phyloP scores from a whole-genome alignment of 306 rosid species.

The Crotalaria pallida region DNA sequence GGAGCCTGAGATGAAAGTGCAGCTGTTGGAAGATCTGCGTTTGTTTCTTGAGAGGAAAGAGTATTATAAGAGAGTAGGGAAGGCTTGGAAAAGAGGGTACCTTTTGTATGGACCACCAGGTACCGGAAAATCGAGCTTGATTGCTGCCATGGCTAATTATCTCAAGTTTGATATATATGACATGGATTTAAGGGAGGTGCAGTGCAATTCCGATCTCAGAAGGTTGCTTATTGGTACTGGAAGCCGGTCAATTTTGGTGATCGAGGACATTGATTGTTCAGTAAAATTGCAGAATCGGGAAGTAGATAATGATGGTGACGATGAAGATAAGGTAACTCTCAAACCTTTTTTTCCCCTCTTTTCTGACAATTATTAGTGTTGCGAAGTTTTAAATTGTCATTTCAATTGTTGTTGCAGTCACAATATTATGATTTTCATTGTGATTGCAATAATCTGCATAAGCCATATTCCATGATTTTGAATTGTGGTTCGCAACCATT shows the following conservation, averaged over 20 bases:
- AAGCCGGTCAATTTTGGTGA: conserved; percentile 46
- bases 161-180: conserved; percentile 49
- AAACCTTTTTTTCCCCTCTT: neutral
- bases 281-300: conserved; percentile 42
- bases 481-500: too few species aligned
- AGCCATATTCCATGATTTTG: too few species aligned
- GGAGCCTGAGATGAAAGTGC: conserved; percentile 37
- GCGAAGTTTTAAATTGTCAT: too few species aligned
- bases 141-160: conserved; percentile 59
- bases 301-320: neutral
- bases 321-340: conserved; percentile 38
- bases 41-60: conserved; percentile 41
- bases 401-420: too few species aligned
- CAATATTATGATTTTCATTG: too few species aligned
- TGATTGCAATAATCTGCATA: too few species aligned
- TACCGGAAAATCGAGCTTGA: conserved; percentile 52
- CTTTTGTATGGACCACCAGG: conserved; percentile 54
- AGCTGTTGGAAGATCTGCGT: conserved; percentile 38
- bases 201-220: conserved; percentile 53
- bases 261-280: conserved; percentile 62
- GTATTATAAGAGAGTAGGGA: conserved; percentile 50
- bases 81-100: conserved; percentile 59
- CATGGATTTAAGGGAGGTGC: conserved; percentile 56
- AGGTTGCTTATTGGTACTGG: conserved; percentile 46
- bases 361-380: neutral